phyloP scores from a whole-genome alignment of 2,329 filamentous ascomycete genomes.

The Beauveria brongniartii region DNA sequence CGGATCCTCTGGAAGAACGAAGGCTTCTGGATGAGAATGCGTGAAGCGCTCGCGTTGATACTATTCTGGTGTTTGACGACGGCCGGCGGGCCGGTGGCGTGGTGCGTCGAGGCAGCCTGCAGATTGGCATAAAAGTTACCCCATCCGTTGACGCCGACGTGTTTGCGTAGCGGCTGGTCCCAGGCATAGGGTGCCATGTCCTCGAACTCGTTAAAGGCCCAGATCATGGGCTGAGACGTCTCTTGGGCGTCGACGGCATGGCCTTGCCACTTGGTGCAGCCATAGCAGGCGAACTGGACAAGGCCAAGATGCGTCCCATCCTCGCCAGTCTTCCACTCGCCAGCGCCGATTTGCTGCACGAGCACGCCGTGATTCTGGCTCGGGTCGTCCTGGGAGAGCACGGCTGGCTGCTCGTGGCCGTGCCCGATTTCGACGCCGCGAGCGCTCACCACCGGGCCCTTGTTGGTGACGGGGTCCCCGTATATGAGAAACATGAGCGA shows the following conservation, averaged over 20 bases:
- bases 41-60: neutral
- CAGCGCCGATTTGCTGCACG: conserved; percentile 5
- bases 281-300: conserved; percentile 4
- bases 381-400: neutral
- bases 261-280: conserved; percentile 7
- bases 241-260: neutral
- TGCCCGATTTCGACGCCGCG: conserved; percentile 4
- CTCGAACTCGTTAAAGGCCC: conserved; percentile 7
- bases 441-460: conserved; percentile 9
- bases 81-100: neutral
- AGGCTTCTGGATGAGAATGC: neutral
- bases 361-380: neutral
- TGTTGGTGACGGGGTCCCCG: conserved; percentile 2
- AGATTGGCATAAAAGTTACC: conserved; percentile 12
- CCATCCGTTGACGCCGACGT: conserved; percentile 9
- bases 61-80: neutral
- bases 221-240: conserved; percentile 10
- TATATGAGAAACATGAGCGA: conserved; percentile 13
- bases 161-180: conserved; percentile 7
- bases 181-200: conserved; percentile 8
- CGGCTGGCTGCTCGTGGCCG: neutral
- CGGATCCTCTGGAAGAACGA: neutral
- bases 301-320: neutral
- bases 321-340: neutral
- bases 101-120: conserved; percentile 1